Conservation (phyloP, 257 asterid genomes). For the Solanum lycopersicoides region DNA sequence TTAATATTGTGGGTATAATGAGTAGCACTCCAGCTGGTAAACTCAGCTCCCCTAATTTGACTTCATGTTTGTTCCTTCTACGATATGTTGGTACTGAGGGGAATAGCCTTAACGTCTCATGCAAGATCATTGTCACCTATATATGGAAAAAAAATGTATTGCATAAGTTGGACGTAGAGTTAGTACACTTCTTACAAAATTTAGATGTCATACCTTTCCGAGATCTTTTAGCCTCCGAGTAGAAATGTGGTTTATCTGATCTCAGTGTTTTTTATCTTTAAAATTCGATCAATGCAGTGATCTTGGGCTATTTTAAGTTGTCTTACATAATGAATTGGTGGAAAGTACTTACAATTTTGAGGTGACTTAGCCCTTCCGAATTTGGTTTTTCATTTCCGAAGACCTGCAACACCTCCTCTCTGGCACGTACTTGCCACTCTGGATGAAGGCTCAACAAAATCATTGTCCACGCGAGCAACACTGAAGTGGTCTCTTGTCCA, state of each 20-base stretch:
- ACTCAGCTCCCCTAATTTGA: slow-evolving; percentile 1
- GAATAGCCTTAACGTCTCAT: slow-evolving; percentile 19
- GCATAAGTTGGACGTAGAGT: neutral
- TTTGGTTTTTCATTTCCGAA: slow-evolving; percentile 18
- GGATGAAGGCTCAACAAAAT: slow-evolving; percentile 9
- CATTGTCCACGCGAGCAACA: slow-evolving; percentile 45
- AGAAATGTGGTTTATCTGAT: too few relatives aligned
- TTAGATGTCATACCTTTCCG: neutral
- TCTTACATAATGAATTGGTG: neutral
- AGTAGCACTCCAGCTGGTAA: slow-evolving; percentile 12
- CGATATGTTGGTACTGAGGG: slow-evolving; percentile 3
- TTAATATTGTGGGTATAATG: slow-evolving; percentile 4
- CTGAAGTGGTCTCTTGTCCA: slow-evolving; percentile 46
- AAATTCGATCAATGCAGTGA: too few relatives aligned
- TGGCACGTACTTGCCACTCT: slow-evolving; percentile 28
- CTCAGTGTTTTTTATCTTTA: neutral
- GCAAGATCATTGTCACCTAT: slow-evolving; percentile 30
- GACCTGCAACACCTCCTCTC: slow-evolving; percentile 23
- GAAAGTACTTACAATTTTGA: slow-evolving; percentile 15
- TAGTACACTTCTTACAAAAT: neutral
- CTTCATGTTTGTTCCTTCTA: slow-evolving; percentile 7
- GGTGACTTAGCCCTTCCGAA: slow-evolving; percentile 12
- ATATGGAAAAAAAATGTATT: neutral
- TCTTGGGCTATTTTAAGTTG: neutral
- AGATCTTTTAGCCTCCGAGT: neutral